Conservation (phyloP, 805 yeast species). For the Phaffomyces thermotolerans region DNA sequence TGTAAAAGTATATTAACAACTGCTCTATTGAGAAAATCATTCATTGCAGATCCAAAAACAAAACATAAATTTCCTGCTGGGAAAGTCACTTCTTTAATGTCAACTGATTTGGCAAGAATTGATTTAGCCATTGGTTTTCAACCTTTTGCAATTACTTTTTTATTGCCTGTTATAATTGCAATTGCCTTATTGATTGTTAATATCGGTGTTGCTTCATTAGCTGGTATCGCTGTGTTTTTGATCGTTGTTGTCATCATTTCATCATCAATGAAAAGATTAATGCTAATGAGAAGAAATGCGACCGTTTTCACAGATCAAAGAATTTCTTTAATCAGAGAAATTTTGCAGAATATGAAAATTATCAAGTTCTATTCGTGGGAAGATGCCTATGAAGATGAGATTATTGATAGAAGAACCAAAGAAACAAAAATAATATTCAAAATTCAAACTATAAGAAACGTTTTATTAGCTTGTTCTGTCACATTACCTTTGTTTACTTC, state of each 20-base stretch:
- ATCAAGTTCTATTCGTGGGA: constrained; percentile 89
- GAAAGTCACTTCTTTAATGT: constrained; percentile 62
- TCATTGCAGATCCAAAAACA: constrained; percentile 46
- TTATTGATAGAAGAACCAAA: constrained; percentile 42
- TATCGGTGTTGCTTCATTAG: constrained; percentile 61
- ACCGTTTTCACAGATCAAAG: constrained; percentile 57
- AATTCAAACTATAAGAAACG: constrained; percentile 56
- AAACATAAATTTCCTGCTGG: constrained; percentile 51
- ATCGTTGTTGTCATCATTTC: constrained; percentile 42
- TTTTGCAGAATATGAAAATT: constrained; percentile 53
- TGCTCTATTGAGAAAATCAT: constrained; percentile 57
- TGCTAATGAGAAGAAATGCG: constrained; percentile 46
- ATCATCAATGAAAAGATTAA: constrained; percentile 37
- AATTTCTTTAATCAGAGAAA: constrained; percentile 54
- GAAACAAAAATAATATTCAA: constrained; percentile 53
- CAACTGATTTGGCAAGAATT: constrained; percentile 69
- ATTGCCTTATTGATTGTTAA: constrained; percentile 56
- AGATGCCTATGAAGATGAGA: constrained; percentile 52
- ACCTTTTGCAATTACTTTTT: constrained; percentile 48
- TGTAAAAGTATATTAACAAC: constrained; percentile 59
- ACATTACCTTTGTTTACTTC: constrained; percentile 46
- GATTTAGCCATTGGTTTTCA: constrained; percentile 61
- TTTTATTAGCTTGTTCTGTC: constrained; percentile 43
- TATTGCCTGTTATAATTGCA: constrained; percentile 55
- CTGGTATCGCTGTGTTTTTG: constrained; percentile 53